phyloP scores from a whole-genome alignment of 2,329 filamentous ascomycete species.

The Epichloe baconii region DNA sequence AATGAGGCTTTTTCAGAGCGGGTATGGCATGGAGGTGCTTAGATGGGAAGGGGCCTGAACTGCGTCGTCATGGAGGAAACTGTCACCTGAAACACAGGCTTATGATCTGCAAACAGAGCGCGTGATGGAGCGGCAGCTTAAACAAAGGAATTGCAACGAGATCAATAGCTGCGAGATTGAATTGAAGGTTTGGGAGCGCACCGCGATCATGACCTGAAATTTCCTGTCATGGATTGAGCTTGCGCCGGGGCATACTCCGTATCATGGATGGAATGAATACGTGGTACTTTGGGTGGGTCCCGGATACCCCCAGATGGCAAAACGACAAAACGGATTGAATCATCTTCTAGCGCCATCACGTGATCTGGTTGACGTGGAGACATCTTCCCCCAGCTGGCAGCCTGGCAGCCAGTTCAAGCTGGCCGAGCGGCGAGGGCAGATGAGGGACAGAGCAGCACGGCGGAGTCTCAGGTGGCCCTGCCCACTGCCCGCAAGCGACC shows the following conservation, averaged over 20 bases:
- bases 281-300: constrained; percentile 5
- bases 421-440: too few relatives aligned
- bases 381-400: neutral
- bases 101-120: neutral
- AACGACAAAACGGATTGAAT: neutral
- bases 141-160: neutral
- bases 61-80: constrained; percentile 4
- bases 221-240: neutral
- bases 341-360: neutral
- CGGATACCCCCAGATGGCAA: neutral
- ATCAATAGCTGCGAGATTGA: neutral
- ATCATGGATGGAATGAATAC: neutral
- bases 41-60: constrained; percentile 9
- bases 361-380: constrained; percentile 5
- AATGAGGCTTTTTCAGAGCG: constrained; percentile 5
- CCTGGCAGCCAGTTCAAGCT: too few relatives aligned
- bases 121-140: too few relatives aligned
- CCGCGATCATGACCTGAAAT: neutral
- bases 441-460: too few relatives aligned
- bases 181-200: neutral
- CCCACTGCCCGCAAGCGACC: constrained; percentile 3
- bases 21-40: constrained; percentile 5
- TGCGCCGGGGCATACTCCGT: neutral
- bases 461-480: neutral
- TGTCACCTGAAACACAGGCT: neutral